Percentiles rank a stretch among this genome's conserved stretches.
phyloP scores from a whole-genome alignment of 2,329 filamentous ascomycete genomes.

The Trichoderma asperellum region DNA sequence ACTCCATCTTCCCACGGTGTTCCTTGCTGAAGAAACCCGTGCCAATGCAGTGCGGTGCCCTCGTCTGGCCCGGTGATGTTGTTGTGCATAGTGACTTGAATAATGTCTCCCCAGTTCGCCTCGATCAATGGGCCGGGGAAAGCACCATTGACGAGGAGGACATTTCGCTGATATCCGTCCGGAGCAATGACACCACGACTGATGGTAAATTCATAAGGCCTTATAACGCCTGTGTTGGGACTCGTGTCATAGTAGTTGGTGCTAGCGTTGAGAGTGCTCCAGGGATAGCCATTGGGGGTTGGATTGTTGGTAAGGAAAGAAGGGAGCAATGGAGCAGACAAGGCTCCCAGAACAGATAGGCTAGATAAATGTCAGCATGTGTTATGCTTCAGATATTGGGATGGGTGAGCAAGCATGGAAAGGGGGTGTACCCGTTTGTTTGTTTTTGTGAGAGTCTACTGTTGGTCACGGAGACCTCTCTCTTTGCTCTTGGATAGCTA shows the following conservation, averaged over 20 bases:
- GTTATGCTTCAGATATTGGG: neutral
- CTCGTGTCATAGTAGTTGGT: conserved; percentile 56
- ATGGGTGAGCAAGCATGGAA: neutral
- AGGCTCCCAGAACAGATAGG: conserved; percentile 48
- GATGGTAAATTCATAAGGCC: conserved; percentile 59
- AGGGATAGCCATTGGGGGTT: conserved; percentile 54
- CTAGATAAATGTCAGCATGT: conserved; percentile 32
- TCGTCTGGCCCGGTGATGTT: conserved; percentile 57
- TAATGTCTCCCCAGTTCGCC: conserved; percentile 65
- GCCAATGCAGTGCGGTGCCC: conserved; percentile 58
- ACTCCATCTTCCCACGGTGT: conserved; percentile 59
- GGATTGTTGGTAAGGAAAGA: conserved; percentile 54
- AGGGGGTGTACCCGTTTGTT: conserved; percentile 46
- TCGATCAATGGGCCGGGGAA: conserved; percentile 70
- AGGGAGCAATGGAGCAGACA: conserved; percentile 45
- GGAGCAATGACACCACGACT: conserved; percentile 55
- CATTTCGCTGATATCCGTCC: conserved; percentile 58
- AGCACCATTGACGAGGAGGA: conserved; percentile 66
- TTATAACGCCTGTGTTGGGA: conserved; percentile 58
- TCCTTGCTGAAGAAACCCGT: conserved; percentile 54
- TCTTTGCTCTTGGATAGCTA: conserved; percentile 11
- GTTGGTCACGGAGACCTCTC: neutral
- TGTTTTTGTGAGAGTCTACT: conserved; percentile 39
- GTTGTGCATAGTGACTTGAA: conserved; percentile 71
- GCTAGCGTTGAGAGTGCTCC: conserved; percentile 50